Conservation (phyloP, 768 basidiomycete species). For the Lentinula boryana region DNA sequence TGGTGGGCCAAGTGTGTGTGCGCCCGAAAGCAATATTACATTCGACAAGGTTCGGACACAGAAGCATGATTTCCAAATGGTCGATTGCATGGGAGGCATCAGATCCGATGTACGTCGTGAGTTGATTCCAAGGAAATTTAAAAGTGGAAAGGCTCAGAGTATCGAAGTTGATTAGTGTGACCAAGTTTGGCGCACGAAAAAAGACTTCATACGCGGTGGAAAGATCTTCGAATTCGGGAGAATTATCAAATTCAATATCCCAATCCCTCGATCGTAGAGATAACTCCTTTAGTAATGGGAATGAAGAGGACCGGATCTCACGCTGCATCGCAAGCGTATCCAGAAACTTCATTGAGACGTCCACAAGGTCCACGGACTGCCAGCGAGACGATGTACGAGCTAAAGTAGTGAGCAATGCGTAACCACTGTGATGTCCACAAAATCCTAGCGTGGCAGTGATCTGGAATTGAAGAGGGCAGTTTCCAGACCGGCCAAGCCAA, state of each 20-base stretch:
- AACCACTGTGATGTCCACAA: background rate
- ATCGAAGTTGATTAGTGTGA: background rate
- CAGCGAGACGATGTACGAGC: background rate
- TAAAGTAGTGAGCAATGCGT: background rate
- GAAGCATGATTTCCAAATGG: background rate
- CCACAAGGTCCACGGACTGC: background rate
- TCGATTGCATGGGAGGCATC: background rate
- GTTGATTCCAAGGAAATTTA: background rate
- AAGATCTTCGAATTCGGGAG: background rate
- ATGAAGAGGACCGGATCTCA: background rate
- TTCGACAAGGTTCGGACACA: background rate
- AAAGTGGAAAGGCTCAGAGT: background rate
- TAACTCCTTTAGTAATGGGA: background rate
- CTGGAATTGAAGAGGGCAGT: background rate
- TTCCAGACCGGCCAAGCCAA: background rate
- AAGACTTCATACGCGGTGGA: background rate
- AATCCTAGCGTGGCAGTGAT: background rate
- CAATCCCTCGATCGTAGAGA: background rate
- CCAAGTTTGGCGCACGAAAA: background rate
- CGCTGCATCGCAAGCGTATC: background rate
- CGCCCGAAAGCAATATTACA: background rate
- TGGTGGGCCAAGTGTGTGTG: background rate
- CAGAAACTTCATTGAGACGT: background rate
- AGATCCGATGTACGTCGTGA: constrained; percentile 1
- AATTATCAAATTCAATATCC: background rate